Evolutionary conservation across 352 stramenopile species (phyloP), one percentile per base, ranked within the genome.

Genomic region (Phytophthora syringae): DNA sequence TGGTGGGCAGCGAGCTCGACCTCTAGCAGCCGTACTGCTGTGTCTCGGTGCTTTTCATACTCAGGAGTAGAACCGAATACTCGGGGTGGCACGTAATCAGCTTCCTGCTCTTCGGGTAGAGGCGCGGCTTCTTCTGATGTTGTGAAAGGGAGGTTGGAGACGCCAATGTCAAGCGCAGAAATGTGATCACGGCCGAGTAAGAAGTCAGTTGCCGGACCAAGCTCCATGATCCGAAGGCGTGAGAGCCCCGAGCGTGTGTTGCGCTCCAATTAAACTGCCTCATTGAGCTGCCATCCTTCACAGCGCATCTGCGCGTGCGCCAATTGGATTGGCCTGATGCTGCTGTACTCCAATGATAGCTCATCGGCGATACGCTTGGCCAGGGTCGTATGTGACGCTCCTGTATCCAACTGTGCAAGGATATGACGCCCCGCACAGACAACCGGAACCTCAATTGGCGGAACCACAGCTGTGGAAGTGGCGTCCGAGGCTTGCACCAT

Each of bases 141-240:
- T 42, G 34, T 42, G n/a, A 53, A 40, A 11, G 47, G 28, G n/a
- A 53, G 28, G 3, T 53, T 53, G 3, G 27, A 13, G 27, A 53
- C n/a, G 18, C n/a, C 28, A 13, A 53, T 53, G 16, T 27, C 47
- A 2, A 53, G 28, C 3, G 16, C 5, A 5, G 47, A n/a, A 6
- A 25, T 50, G 25, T 15, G 12, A n/a, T 53, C 47, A 4, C 47
- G 47, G 5, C 47, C n/a, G 2, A 53, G 16, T 12, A 53, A 20
- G 18, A 40, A 6, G n/a, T 43, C 28, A 16, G 1, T 10, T n/a
- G n/a, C 5, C 13, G 47, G 27, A 20, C 47, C n/a, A 13, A 53
- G 27, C 28, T 53, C 47, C 47, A 53, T 40, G 13, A 53, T 28
- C 20, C 47, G 47, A 11, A 43, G 47, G 7, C 47, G 28, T 30